Evolutionary conservation across 1,284 basidiomycete species (phyloP), one percentile per base, ranked within the genome.

Genomic region (Cryptococcus hybrid): DNA sequence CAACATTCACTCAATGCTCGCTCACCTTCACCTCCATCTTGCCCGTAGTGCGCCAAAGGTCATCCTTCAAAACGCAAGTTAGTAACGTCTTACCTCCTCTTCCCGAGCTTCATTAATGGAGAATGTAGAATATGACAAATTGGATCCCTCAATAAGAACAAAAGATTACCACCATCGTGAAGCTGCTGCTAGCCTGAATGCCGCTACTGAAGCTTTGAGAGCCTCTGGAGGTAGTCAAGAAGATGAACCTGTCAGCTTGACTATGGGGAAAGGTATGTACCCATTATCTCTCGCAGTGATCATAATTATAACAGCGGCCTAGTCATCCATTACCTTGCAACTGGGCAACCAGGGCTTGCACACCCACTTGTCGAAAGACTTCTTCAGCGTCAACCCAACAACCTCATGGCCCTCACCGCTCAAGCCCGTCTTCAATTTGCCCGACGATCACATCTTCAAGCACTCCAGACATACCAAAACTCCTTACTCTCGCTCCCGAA

Each of bases 341-440:
- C 84, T 7, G 83, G 88, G 15, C 84, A 86, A 34, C 85, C 90
- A 79, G 87, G 89, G 44, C 86, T 89, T 58, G 90, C 91, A 0
- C 78, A 88, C 57, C 83, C 85, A 9, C 84, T 87, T 0, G 93
- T 95, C 65, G 89, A 93, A 15, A 82, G 83, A n/a, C 85, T 94
- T n/a, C 81, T 95, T 13, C 80, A 80, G 4, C 82, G 85, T 57
- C 88, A 88, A 66, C 89, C 90, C 0, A 90, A 86, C 7, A 93
- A 96, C 69, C 71, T 94, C 11, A 63, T 73, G 11, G 71, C 68
- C 9, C 67, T 77, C 13, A 61, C 64, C 7, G 60, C 67, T 7
- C 66, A 92, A 85, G 92, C 89, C 0, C 84, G 91, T 52, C 87
- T 94, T 60, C 81, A 90, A 18, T 94, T 92, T 70, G 85, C 88